Base-by-base conservation (phyloP, 805 yeast genomes). In the Nakazawaea molendinolei region DNA sequence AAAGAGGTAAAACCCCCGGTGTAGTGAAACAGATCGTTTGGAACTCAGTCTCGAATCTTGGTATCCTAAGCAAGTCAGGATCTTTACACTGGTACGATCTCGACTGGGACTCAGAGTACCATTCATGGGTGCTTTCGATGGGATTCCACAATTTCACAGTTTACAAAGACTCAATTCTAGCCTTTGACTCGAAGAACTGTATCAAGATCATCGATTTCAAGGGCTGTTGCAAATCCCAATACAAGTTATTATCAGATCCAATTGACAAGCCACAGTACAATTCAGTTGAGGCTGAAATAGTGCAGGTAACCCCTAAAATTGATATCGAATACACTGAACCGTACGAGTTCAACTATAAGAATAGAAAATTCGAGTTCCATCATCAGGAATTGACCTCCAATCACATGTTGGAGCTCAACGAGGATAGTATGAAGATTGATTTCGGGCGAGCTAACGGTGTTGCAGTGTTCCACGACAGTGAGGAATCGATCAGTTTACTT, bases 11-110 rank as follows among this genome's bases (percentile, higher is more conserved):
- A 46, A 77, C 84, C 1, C 66, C 76, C 5, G 74, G 83, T 0
- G 50, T 62, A 2, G 65, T 79, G 16, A 58, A 61, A 23, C 64
- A 70, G 14, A 54, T 79, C 4, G 49, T 67, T 18, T 80, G 87
- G 86, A 64, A 63, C 24, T 54, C 58, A 6, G n/a, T n/a, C n/a
- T n/a, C n/a, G n/a, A n/a, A 61, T 9, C 47, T 78, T 41, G 73
- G 78, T 0, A 57, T 78, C 28, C 60, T 76, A 13, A 78, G 79
- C 18, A 59, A 61, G 37, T 53, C 63, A 4, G 86, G 86, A 0
- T 69, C 82, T 1, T 53, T 80, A 14, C 86, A 79, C 47, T 76
- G 79, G 69, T 79, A 71, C 50, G 66, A 65, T n/a, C n/a, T n/a
- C n/a, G n/a, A n/a, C n/a, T n/a, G n/a, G n/a, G n/a, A n/a, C n/a